Evolutionary conservation across 1,284 basidiomycete species (phyloP).

Genomic region (Cryptococcus wingfieldii): DNA sequence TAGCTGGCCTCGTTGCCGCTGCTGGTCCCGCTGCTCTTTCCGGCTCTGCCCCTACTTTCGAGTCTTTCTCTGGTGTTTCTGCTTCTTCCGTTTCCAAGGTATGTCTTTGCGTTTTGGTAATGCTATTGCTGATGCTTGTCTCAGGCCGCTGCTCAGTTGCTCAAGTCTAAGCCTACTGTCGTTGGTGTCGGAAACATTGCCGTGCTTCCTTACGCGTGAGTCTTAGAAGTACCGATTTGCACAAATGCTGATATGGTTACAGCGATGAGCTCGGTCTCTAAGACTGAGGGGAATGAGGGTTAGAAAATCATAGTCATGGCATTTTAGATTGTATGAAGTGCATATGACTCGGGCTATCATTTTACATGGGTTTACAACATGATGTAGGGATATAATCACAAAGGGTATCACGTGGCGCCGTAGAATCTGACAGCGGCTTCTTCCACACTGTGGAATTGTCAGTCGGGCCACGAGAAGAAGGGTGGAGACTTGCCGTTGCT

Average conservation of each 20-base stretch:
- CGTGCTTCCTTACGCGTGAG: constrained; percentile 66
- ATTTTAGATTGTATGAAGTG: constrained; percentile 5
- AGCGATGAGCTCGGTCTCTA: constrained; percentile 75
- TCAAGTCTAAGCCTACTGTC: constrained; percentile 68
- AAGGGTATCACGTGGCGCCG: constrained; percentile 5
- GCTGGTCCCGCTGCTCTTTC: constrained; percentile 48
- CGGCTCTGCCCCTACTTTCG: constrained; percentile 10
- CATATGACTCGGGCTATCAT: neutral
- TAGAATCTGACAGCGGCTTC: constrained; percentile 21
- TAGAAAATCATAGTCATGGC: constrained; percentile 2
- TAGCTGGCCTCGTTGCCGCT: constrained; percentile 63
- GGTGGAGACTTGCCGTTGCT: constrained; percentile 37
- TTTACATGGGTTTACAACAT: neutral
- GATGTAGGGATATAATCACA: neutral
- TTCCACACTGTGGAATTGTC: constrained; percentile 20
- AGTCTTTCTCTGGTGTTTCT: constrained; percentile 38
- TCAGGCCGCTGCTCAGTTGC: constrained; percentile 41
- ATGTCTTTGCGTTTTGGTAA: constrained; percentile 18
- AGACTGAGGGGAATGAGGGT: constrained; percentile 22
- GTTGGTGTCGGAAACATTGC: constrained; percentile 76
- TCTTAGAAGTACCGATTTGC: constrained; percentile 1
- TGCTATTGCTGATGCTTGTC: neutral
- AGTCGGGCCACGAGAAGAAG: too few species aligned
- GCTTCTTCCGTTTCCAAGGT: constrained; percentile 63
- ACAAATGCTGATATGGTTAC: neutral